Base-by-base conservation (phyloP, 1,284 basidiomycete genomes). In the Cryptococcus sp. region DNA sequence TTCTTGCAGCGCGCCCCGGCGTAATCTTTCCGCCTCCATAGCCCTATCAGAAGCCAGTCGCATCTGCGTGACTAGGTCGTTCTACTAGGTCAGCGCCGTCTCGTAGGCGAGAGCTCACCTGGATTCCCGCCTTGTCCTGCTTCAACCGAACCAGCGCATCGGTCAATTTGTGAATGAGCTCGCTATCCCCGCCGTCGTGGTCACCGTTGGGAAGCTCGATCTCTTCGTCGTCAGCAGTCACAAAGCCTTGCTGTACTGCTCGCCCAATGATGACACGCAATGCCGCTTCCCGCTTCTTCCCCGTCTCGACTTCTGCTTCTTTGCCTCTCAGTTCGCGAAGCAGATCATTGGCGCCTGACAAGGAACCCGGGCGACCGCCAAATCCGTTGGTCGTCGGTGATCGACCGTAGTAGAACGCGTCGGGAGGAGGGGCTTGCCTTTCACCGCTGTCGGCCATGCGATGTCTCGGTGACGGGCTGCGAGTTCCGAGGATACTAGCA, bases 1-100 rank as follows among this genome's bases (percentile, higher is more conserved):
- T 77, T 99, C 96, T 76, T 99, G 92, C 6, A 92, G 79, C 1
- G 96, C 95, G 50, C 86, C 88, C 5, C 84, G 79, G 64, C 89
- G 89, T 56, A 88, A 80, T 41, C 88, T 86, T 65, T 97, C 92
- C 1, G 90, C 88, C 62, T 93, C 91, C 16, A 85, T 82, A 6
- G 95, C 78, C 50, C 87, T 87, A 46, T 91, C 88, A 6, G 91
- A 91, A 6, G 88, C 86, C 44, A 84, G 81, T 52, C 84, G 86
- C 27, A 65, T 63, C 61, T 61, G 59, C 17, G 54, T 50, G 10
- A 67, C 61, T 19, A 78, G 59, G n/a, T 79, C 74, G 60, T 69
- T 75, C 72, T 79, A 60, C 16, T 54, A 42, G 35, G 55, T 71
- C 56, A 64, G 71, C 60, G 55, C 57, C 59, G 15, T 65, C 59